These are phyloP conservation scores for Leccinum incarnatum DNA, from an alignment of 768 basidiomycete genomes.

Conservation along the genomic window DNA sequence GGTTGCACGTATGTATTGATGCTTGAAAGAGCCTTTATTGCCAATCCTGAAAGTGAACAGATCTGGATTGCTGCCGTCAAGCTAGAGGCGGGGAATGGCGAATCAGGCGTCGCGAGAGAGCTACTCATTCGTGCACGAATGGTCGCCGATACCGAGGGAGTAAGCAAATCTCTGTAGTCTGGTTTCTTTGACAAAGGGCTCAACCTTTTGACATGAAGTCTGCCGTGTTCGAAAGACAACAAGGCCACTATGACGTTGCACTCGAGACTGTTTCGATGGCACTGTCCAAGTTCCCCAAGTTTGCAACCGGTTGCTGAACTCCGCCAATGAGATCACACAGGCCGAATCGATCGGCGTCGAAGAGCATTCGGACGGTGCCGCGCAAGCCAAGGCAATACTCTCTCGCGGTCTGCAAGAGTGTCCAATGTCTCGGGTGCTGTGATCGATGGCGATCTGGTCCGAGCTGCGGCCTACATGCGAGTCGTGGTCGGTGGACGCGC, in stretches of 20 bases:
- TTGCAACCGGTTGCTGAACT: constrained; percentile 81
- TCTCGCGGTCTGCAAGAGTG: constrained; percentile 90
- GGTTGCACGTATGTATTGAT: constrained; percentile 77
- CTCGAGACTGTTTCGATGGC: constrained; percentile 74
- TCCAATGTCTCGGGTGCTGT: constrained; percentile 82
- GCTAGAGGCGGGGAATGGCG: constrained; percentile 93
- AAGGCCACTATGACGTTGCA: constrained; percentile 69
- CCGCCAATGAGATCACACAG: constrained; percentile 84
- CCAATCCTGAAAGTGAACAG: constrained; percentile 94
- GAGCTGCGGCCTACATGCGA: constrained; percentile 89
- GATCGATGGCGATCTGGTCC: constrained; percentile 90
- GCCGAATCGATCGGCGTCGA: constrained; percentile 89
- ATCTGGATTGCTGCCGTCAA: constrained; percentile 99
- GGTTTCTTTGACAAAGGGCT: neutral
- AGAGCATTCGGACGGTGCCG: constrained; percentile 76
- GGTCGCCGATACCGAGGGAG: constrained; percentile 92
- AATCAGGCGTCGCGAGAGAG: constrained; percentile 81
- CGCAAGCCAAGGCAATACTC: constrained; percentile 86
- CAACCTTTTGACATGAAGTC: constrained; percentile 68
- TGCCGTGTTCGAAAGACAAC: constrained; percentile 91
- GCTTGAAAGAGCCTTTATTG: constrained; percentile 85
- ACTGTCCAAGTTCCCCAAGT: constrained; percentile 80
- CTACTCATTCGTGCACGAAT: constrained; percentile 84
- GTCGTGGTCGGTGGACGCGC: constrained; percentile 84
- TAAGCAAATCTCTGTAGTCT: constrained; percentile 34